These are phyloP conservation scores for Cotoneaster glaucophyllus DNA, from an alignment of 306 rosid genomes.

Conservation along the genomic window DNA sequence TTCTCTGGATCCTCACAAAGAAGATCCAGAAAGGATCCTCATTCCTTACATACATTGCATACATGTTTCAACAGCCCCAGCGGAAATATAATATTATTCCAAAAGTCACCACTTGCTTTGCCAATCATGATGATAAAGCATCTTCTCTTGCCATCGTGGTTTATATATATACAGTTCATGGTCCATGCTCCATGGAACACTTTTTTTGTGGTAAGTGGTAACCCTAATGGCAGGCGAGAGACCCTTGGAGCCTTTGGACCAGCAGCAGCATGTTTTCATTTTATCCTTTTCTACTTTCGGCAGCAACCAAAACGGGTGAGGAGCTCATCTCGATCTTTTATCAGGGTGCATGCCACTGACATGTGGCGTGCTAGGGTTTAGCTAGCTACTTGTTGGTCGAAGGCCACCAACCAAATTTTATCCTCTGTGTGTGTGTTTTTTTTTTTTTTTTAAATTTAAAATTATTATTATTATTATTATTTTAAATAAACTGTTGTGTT, in stretches of 20 bases:
- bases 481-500: too few relatives aligned
- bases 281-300: constrained; percentile 31
- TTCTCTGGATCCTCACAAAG: too few relatives aligned
- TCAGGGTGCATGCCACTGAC: background rate
- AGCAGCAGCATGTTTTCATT: constrained; percentile 15
- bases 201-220: constrained; percentile 8
- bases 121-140: constrained; percentile 34
- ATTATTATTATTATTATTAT: too few relatives aligned
- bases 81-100: background rate
- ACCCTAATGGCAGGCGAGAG: constrained; percentile 11
- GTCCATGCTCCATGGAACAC: background rate
- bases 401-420: too few relatives aligned
- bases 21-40: too few relatives aligned
- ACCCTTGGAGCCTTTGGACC: constrained; percentile 4
- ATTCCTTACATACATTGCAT: constrained; percentile 18
- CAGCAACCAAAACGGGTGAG: constrained; percentile 19
- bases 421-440: too few relatives aligned
- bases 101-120: constrained; percentile 10
- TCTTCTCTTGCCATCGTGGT: constrained; percentile 11
- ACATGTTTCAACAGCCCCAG: background rate
- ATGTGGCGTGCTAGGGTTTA: constrained; percentile 17
- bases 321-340: too few relatives aligned
- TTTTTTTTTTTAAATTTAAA: too few relatives aligned
- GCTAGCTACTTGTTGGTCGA: too few relatives aligned
- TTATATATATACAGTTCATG: background rate